Conservation (phyloP, 2,329 filamentous ascomycete species). For the Bipolaris victoriae region DNA sequence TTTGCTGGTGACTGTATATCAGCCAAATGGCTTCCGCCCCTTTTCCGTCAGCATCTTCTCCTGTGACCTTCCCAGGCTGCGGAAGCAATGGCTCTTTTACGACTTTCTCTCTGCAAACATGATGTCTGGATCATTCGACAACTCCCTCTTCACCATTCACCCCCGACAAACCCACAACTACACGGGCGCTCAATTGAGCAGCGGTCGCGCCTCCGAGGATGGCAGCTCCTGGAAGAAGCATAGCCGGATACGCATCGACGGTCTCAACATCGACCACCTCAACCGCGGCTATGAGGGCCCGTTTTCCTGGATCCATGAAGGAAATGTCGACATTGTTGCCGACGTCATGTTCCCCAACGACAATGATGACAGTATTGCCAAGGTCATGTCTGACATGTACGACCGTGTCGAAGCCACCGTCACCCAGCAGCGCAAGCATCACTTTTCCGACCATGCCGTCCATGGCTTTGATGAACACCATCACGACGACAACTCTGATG, state of each 20-base stretch:
- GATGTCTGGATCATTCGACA: constrained; percentile 94
- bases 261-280: constrained; percentile 91
- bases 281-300: constrained; percentile 92
- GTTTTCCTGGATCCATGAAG: constrained; percentile 97
- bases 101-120: constrained; percentile 94
- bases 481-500: constrained; percentile 22
- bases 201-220: constrained; percentile 64
- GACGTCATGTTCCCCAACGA: constrained; percentile 95
- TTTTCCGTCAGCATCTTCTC: constrained; percentile 96
- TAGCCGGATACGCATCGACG: constrained; percentile 88
- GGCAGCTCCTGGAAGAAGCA: constrained; percentile 92
- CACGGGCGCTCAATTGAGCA: constrained; percentile 66
- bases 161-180: constrained; percentile 87
- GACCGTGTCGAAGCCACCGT: constrained; percentile 94
- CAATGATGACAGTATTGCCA: constrained; percentile 83
- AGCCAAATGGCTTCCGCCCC: constrained; percentile 88
- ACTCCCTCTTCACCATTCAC: constrained; percentile 96
- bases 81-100: constrained; percentile 98
- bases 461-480: constrained; percentile 38
- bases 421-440: constrained; percentile 69
- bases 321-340: constrained; percentile 93
- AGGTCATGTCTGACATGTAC: constrained; percentile 97
- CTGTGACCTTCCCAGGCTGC: constrained; percentile 87
- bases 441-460: constrained; percentile 44
- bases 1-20: constrained; percentile 86